Conservation (phyloP, 139 green algal species). For the Zygnema circumcarinatum region DNA sequence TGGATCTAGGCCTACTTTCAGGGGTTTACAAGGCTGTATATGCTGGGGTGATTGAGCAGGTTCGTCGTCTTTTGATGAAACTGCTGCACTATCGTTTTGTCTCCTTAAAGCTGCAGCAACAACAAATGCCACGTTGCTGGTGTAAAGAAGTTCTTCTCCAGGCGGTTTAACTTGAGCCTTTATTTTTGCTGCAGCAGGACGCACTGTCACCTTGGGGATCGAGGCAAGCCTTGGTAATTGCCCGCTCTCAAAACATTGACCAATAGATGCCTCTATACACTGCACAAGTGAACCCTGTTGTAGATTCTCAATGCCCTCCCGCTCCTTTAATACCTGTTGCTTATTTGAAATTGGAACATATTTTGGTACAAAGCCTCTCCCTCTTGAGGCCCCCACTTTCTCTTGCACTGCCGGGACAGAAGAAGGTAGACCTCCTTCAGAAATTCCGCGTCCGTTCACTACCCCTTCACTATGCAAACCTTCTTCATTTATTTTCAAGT, state of each 20-base stretch:
- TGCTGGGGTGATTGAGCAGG: too few relatives aligned
- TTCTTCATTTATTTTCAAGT: too few relatives aligned
- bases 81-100: too few relatives aligned
- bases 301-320: background rate
- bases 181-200: background rate
- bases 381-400: too few relatives aligned
- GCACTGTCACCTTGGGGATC: background rate
- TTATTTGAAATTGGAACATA: background rate
- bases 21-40: background rate
- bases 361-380: too few relatives aligned
- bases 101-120: background rate
- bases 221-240: background rate
- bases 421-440: too few relatives aligned
- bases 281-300: background rate
- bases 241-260: background rate
- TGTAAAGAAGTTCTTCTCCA: background rate
- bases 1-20: background rate
- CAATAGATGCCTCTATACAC: background rate
- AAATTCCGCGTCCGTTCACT: too few relatives aligned
- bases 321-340: background rate
- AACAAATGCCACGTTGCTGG: constrained; percentile 7
- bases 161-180: background rate
- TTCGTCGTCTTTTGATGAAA: too few relatives aligned
- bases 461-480: too few relatives aligned
- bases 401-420: too few relatives aligned